Evolutionary conservation across 2,329 filamentous ascomycete species (phyloP), one percentile per base, ranked within the genome.

Genomic region (Diaporthe sp.): DNA sequence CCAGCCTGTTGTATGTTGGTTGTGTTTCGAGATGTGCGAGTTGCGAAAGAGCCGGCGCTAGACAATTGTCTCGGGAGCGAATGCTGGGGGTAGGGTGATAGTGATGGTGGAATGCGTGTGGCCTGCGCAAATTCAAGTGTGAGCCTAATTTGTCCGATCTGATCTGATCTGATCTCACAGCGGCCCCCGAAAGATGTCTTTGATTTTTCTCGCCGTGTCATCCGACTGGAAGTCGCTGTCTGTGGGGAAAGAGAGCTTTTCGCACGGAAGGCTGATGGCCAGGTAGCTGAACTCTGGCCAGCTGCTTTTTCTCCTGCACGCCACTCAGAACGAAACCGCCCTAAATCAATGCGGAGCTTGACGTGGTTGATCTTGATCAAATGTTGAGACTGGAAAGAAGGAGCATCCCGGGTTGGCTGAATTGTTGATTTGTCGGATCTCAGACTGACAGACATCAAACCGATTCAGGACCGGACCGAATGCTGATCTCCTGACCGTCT

Each of bases 1-100:
- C 83, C 84, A 90, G 89, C 85, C 86, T 85, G 84, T 84, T 80
- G 81, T 80, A 77, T 80, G 39, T 28, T 49, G 25, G 17, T 57
- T 42, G 55, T 55, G 42, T 68, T 75, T 71, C 34, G 49, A 73
- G 70, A 22, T 47, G n/a, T 42, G 34, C 28, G 57, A 53, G 49
- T 61, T 70, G 81, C 80, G 80, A 81, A 76, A 81, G 81, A 80
- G 79, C 77, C 78, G 80, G 77, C 74, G 77, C 79, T 78, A 77
- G 78, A 79, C 81, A 79, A 79, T 80, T 84, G 81, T 84, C 82
- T 85, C 83, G 81, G 82, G 80, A 83, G 79, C 78, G 76, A 37
- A 47, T 58, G 34, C 74, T 39, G 72, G 49, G 31, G 25, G 57
- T 13, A 71, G 47, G 39, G 61, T 57, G 42, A 34, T 65, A 73